Evolutionary conservation across 352 stramenopile species (phyloP), one percentile per base, ranked within the genome.

Genomic region (Pythium dissimile): DNA sequence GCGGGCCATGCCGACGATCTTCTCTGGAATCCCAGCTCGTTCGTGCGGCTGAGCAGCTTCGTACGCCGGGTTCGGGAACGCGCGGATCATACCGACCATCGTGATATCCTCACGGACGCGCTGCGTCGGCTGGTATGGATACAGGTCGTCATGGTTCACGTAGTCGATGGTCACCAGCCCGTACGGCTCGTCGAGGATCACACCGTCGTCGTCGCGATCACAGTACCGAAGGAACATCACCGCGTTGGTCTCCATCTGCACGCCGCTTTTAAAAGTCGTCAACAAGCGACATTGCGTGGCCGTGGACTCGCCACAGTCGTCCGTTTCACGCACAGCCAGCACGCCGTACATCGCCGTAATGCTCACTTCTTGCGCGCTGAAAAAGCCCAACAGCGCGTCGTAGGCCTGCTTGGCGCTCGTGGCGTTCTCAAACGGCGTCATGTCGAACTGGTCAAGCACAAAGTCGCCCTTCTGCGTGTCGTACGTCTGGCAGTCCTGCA

Each of bases 61-160:
- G n/a, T 49, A 62, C 15, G 32, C 32, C 21, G 54, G 54, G 32
- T 62, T 62, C 6, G 47, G 37, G 38, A 63, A 55, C 5, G 47
- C 55, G 8, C 38, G 35, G 23, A 56, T 57, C 9, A 63, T 15
- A 3, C 47, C 55, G 20, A 57, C 45, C 43, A 62, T 54, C 2
- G 54, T 62, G 44, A 62, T 62, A 27, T 62, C 54, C 39, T 62
- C 54, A 18, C 57, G 57, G 15, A 59, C 47, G 34, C 57, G 57
- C n/a, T 59, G 28, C 26, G 27, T 48, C 11, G 57, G 2, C 34
- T 64, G 38, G 41, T 64, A 54, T 34, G 58, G 54, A 58, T 53
- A 79, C 0, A 75, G 50, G 24, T 79, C 71, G 27, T 78, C 66
- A 12, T 59, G 59, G 5, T 64, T 54, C 34, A 64, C 47, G 21